Conservation (phyloP, 2,329 filamentous ascomycete species). For the Claviceps citrina region DNA sequence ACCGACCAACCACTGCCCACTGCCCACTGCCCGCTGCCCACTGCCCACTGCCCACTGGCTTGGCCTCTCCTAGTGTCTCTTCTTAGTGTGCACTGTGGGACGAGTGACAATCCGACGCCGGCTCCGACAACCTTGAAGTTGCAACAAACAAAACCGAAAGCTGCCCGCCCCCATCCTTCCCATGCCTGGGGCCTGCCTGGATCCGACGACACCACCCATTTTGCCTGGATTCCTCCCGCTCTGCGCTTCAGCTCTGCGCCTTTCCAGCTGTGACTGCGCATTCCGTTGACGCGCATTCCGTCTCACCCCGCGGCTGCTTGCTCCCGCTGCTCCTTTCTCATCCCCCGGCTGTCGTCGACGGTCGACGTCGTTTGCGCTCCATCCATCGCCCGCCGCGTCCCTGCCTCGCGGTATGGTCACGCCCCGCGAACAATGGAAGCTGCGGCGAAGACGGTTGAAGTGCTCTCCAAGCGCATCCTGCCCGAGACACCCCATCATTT, state of each 20-base stretch:
- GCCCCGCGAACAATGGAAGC: constrained; percentile 38
- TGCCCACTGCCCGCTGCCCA: too few species aligned
- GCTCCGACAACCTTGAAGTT: constrained; percentile 1
- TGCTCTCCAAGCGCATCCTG: constrained; percentile 35
- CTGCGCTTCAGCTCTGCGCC: not conserved
- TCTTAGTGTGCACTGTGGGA: too few species aligned
- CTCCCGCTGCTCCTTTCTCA: too few species aligned
- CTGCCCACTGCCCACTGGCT: too few species aligned
- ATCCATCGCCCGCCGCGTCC: constrained; percentile 3
- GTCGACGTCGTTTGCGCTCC: constrained; percentile 1
- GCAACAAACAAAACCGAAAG: too few species aligned
- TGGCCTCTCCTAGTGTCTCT: too few species aligned
- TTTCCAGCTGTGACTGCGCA: not conserved
- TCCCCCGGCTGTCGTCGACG: not conserved
- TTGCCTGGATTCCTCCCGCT: too few species aligned
- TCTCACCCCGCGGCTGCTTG: too few species aligned
- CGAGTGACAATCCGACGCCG: constrained; percentile 1
- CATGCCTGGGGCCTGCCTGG: not conserved
- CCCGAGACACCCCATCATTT: constrained; percentile 39
- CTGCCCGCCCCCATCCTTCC: not conserved
- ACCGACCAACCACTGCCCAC: too few species aligned
- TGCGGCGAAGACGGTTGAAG: constrained; percentile 41
- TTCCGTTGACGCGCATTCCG: too few species aligned
- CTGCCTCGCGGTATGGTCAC: constrained; percentile 21
- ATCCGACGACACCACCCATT: not conserved